A percentile compares a stretch with the other conserved stretches of the same genome.
These are phyloP conservation scores for Colletotrichum tropicicola DNA, from an alignment of 2,329 filamentous ascomycete species.

Conservation along the genomic window DNA sequence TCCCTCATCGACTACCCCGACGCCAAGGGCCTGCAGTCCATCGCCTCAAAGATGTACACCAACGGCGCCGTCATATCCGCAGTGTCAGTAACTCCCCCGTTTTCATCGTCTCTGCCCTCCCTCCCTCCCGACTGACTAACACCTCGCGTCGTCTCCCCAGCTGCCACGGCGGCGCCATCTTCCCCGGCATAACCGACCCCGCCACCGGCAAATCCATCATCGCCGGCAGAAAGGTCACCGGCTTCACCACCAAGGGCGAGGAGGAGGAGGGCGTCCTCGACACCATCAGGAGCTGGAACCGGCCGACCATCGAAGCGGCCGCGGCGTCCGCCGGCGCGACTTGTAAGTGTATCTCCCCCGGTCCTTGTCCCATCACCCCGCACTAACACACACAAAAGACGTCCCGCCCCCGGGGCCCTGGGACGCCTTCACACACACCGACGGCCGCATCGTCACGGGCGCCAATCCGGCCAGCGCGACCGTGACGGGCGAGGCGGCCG, in stretches of 20 bases:
- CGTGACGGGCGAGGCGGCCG: constrained; percentile 47
- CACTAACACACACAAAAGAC: constrained; percentile 13
- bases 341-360: too few species aligned
- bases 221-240: constrained; percentile 46
- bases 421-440: constrained; percentile 41
- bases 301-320: constrained; percentile 43
- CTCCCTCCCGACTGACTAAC: too few species aligned
- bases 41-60: constrained; percentile 49
- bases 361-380: too few species aligned
- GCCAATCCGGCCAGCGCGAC: constrained; percentile 50
- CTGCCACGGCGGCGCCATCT: constrained; percentile 49
- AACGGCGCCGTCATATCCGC: constrained; percentile 51
- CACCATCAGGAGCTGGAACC: constrained; percentile 41
- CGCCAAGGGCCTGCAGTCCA: constrained; percentile 47
- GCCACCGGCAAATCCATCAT: constrained; percentile 45
- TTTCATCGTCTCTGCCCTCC: too few species aligned
- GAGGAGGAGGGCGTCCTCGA: constrained; percentile 42
- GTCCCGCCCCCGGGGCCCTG: constrained; percentile 34
- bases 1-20: constrained; percentile 55
- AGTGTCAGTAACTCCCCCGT: constrained; percentile 35
- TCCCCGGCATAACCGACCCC: constrained; percentile 42
- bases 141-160: neutral
- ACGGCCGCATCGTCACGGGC: constrained; percentile 50
- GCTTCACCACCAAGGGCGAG: constrained; percentile 50
- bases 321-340: constrained; percentile 40